A percentile compares a stretch with the other conserved stretches of the same genome.
Evolutionary conservation across 2,329 filamentous ascomycete species (phyloP).

Genomic region (Penicillium sp.): DNA sequence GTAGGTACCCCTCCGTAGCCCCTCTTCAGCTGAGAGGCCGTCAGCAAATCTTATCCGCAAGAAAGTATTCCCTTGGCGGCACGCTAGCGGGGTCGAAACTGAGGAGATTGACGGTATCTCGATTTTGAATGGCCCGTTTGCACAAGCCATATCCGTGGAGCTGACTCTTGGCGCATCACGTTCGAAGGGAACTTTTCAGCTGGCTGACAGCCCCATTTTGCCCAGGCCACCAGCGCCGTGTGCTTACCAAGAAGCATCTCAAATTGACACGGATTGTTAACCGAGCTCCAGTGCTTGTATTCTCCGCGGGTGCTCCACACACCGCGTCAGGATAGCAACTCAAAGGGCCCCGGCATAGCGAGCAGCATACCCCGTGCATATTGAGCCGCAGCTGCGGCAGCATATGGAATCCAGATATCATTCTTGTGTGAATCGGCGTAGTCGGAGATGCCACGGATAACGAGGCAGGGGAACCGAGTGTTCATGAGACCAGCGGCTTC

Average conservation of each 20-base stretch:
- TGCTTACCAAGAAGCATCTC: too few relatives aligned
- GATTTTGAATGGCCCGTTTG: background rate
- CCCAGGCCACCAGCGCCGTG: background rate
- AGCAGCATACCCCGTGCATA: background rate
- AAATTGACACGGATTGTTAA: too few relatives aligned
- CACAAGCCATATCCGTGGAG: too few relatives aligned
- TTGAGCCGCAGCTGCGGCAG: conserved; percentile 1
- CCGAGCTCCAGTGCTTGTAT: too few relatives aligned
- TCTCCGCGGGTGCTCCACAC: background rate
- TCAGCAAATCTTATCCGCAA: background rate
- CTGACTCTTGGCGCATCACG: too few relatives aligned
- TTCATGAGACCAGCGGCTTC: background rate
- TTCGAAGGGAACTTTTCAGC: background rate
- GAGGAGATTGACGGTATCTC: background rate
- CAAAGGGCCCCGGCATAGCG: background rate
- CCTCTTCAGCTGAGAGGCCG: background rate
- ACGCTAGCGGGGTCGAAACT: background rate
- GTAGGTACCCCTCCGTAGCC: background rate
- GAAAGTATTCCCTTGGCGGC: background rate
- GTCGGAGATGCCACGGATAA: background rate
- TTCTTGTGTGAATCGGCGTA: conserved; percentile 18
- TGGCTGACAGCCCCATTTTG: background rate
- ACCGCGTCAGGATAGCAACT: background rate
- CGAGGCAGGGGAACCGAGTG: background rate
- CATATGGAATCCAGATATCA: conserved; percentile 13